Base-by-base conservation (phyloP, 2,329 filamentous ascomycete genomes). In the Xenoacremonium recifei region DNA sequence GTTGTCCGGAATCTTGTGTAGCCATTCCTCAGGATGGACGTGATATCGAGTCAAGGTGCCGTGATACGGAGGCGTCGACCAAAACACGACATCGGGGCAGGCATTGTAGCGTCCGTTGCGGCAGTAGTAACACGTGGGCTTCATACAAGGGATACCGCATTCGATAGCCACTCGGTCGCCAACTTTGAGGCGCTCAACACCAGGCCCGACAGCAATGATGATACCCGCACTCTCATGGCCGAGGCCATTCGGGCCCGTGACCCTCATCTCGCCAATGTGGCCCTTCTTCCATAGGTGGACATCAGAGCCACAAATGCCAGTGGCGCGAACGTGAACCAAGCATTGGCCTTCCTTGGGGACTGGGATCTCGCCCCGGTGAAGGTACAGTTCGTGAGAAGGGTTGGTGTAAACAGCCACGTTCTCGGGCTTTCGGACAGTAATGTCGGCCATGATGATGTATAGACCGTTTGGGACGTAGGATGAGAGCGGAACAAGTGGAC, bases 361-460 rank as follows among this genome's bases (percentile, higher is more conserved):
- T 18, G 52, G 50, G 4, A 85, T 63, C 40, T 76, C 60, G 19
- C 68, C 73, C 44, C 81, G 75, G 7, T 75, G 77, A 34, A 86
- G 70, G 77, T 81, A 85, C 33, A 87, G 70, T 42, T 85, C 80
- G 59, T 87, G 82, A 16, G 72, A 72, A 11, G 82, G 81, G 64
- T 85, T 85, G 39, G 82, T 86, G 70, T 79, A 85, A 45, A 86
- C 80, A 49, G 82, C 83, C 53, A 86, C 81, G 64, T 86, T 87
- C 32, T 40, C 35, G 13, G 47, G 45, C 34, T 48, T 60, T 34
- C 38, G 38, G n/a, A n/a, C n/a, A n/a, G n/a, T n/a, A n/a, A n/a
- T n/a, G n/a, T n/a, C n/a, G n/a, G n/a, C n/a, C n/a, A n/a, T n/a
- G n/a, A n/a, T n/a, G n/a, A n/a, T n/a, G n/a, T n/a, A n/a, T n/a